Percentiles rank a stretch among this genome's conserved stretches.
phyloP scores from a whole-genome alignment of 1,284 basidiomycete genomes.

The Melampsora americana region DNA sequence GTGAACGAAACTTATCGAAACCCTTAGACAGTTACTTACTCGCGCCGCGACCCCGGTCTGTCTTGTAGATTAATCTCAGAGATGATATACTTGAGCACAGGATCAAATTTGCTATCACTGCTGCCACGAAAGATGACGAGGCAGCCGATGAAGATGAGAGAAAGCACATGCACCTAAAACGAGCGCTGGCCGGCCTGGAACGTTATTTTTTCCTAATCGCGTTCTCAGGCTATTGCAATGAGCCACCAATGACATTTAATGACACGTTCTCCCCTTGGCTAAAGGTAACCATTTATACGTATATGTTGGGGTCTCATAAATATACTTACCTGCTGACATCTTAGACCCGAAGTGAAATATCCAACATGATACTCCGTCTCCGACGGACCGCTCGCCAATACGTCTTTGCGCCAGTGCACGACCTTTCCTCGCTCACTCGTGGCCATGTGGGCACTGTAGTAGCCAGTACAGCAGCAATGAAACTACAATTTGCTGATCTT shows the following conservation, averaged over 20 bases:
- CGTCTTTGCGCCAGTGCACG: constrained; percentile 81
- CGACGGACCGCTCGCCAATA: constrained; percentile 71
- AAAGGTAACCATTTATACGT: constrained; percentile 59
- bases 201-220: constrained; percentile 86
- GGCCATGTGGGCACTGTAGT: constrained; percentile 59
- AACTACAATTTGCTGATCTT: constrained; percentile 58
- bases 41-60: neutral
- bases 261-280: constrained; percentile 81
- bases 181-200: constrained; percentile 59
- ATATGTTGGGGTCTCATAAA: constrained; percentile 4
- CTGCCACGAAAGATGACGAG: constrained; percentile 55
- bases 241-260: constrained; percentile 63
- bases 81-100: constrained; percentile 81
- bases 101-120: constrained; percentile 76
- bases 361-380: constrained; percentile 66
- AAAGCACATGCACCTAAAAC: constrained; percentile 53
- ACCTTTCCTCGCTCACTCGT: constrained; percentile 73
- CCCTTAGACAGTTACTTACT: neutral
- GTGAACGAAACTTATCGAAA: neutral
- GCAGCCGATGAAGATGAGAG: constrained; percentile 61
- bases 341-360: constrained; percentile 45
- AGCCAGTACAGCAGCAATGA: constrained; percentile 51
- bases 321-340: constrained; percentile 60
- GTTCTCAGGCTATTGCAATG: constrained; percentile 85
- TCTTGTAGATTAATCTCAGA: constrained; percentile 71